Evolutionary conservation across 352 stramenopile genomes (phyloP), one percentile per base, ranked within the genome.

Genomic region (Hyaloperonospora arabidopsidis): DNA sequence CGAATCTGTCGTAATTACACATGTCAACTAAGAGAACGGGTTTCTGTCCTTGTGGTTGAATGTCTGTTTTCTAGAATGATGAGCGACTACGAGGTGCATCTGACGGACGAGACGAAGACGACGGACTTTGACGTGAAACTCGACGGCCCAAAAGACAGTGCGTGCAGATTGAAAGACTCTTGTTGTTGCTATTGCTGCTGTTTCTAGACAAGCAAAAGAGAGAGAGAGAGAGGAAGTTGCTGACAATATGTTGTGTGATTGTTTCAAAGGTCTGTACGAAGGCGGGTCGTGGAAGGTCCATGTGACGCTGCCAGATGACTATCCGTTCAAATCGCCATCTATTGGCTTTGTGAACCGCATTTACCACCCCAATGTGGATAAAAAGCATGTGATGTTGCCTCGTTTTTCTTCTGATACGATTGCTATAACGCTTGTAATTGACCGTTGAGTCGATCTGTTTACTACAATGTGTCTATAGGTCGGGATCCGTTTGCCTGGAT

Each of bases 291-390:
- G 89, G 89, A 95, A 96, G 68, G 89, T 97, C 38, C 89, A 97
- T 54, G 89, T 97, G 48, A 91, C 84, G 49, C 60, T 97, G 36
- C 89, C 89, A 1, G 93, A 88, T 35, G 89, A 97, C 36, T 97
- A 97, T 53, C 89, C 89, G 34, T 97, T 95, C 75, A 96, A 95
- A 64, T 95, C 84, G 23, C 89, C 89, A 0, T 97, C 89, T 17
- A 97, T 97, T 35, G 89, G 89, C 52, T 97, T 97, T 62, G 61
- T 86, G 35, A 97, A 97, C 73, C 79, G 86, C 57, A 95, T 97
- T 51, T 97, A 93, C 63, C 89, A 97, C 51, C 89, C 89, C 18
- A 97, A 97, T 50, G 89, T 97, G 50, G 89, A 97, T 54, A 87
- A 97, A 65, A 95, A 90, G 87, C 94, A 49, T 58, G 71, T 34